phyloP scores from a whole-genome alignment of 148 eudicot genomes.

The Rheum nobile region DNA sequence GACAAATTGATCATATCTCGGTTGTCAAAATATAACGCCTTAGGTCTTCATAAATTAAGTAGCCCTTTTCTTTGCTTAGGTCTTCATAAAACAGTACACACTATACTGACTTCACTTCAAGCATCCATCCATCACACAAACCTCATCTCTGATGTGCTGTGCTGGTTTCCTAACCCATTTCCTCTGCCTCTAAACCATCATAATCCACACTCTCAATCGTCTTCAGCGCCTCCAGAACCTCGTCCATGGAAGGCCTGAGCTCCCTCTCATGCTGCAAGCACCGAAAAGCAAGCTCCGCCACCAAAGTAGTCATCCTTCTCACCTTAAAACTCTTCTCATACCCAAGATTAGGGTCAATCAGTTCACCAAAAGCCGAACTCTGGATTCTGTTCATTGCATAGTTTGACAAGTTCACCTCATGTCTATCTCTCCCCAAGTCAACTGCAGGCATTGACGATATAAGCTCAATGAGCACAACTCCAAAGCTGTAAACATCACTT shows the following conservation, averaged over 20 bases:
- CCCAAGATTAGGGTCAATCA: not conserved
- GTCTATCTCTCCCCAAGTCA: not conserved
- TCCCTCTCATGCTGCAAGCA: constrained; percentile 5
- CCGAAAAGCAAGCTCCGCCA: constrained; percentile 3
- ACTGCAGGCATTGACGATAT: not conserved
- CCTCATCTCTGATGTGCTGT: not conserved
- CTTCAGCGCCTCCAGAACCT: not conserved
- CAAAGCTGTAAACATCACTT: constrained; percentile 3
- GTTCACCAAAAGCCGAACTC: not conserved
- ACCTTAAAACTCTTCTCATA: not conserved
- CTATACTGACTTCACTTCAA: no score
- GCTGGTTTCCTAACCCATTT: not conserved
- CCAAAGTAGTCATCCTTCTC: not conserved
- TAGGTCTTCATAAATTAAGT: no score
- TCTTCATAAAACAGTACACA: no score
- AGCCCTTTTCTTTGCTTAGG: no score
- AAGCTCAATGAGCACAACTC: not conserved
- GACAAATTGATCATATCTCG: no score
- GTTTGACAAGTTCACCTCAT: not conserved
- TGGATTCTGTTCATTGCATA: not conserved
- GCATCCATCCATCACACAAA: no score
- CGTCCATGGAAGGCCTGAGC: not conserved
- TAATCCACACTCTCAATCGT: not conserved
- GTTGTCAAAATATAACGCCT: no score
- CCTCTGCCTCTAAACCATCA: not conserved